Evolutionary conservation across 2,329 filamentous ascomycete genomes (phyloP), one percentile per base, ranked within the genome.

Genomic region (Microdochium trichocladiopsis): DNA sequence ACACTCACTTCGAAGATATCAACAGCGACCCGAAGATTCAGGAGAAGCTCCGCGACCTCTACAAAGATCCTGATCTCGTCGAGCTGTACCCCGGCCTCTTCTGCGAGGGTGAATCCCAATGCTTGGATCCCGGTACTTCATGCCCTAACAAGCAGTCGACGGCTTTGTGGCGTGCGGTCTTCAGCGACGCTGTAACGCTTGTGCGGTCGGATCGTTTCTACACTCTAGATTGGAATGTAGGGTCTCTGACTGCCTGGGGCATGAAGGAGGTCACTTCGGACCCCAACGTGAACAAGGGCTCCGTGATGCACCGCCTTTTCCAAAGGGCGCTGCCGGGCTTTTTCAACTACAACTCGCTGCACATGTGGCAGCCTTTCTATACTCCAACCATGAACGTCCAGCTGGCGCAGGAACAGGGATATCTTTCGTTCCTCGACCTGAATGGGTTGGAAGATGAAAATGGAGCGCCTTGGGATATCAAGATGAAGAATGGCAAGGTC

Each of bases 81-180:
- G 86, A 89, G 61, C 71, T 88, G 5, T 88, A 88, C 60, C 84
- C 85, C 0, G 86, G 86, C 10, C 67, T 88, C 1, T 77, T 87
- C 55, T 70, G 79, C n/a, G 82, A 85, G 61, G 75, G 81, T 72
- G 25, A 83, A 83, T 61, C 9, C 22, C 25, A 28, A 28, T n/a
- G 47, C 10, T 14, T 49, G 47, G 47, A 41, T 22, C 47, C 70
- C 72, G 1, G 68, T 70, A 18, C 36, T 6, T 12, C 36, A 18
- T 41, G 10, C 11, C 1, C 74, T 18, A 71, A 80, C 21, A 74
- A 73, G 50, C 74, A 73, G 1, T 75, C 74, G 0, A 82, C 76
- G 60, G 79, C 79, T 0, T 72, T 79, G 8, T 76, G 76, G 1
- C 72, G 77, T 47, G 78, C 79, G 37, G 74, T 84, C 10, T 68